A percentile compares a stretch with the other conserved stretches of the same genome.
Evolutionary conservation across 352 stramenopile genomes (phyloP).

Genomic region (Lagenidium giganteum): DNA sequence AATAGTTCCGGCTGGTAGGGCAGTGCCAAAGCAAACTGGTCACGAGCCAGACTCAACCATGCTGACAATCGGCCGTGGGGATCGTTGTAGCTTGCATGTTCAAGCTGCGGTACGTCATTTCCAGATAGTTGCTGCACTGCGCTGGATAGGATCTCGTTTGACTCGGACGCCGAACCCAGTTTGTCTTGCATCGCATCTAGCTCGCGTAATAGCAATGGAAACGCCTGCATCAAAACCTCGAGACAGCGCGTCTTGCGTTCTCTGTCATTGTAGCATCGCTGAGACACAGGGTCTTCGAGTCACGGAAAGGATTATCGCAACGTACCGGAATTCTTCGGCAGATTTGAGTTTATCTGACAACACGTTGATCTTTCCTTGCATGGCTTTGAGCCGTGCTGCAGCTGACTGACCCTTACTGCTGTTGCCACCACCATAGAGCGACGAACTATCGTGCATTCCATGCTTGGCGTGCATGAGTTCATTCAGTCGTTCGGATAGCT

Average conservation of each 20-base stretch:
- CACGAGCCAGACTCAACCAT: conserved; percentile 33
- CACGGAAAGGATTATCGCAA: neutral
- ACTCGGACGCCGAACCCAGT: conserved; percentile 31
- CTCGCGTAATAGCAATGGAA: conserved; percentile 38
- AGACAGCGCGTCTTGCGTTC: conserved; percentile 38
- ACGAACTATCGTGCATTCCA: too few species aligned
- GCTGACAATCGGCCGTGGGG: too few species aligned
- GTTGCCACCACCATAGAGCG: too few species aligned
- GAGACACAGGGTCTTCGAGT: too few species aligned
- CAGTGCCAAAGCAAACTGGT: conserved; percentile 36
- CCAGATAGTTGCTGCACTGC: conserved; percentile 28
- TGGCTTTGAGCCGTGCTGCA: neutral
- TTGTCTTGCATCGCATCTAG: conserved; percentile 47
- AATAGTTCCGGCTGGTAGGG: conserved; percentile 46
- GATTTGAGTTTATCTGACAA: conserved; percentile 29
- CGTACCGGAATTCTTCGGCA: conserved; percentile 33
- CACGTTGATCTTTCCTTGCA: conserved; percentile 17
- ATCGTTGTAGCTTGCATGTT: conserved; percentile 2
- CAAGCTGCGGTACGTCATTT: neutral
- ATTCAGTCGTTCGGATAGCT: too few species aligned
- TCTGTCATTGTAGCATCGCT: too few species aligned
- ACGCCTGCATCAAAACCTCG: conserved; percentile 31
- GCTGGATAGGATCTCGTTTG: conserved; percentile 42
- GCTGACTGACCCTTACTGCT: too few species aligned
- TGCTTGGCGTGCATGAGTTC: too few species aligned